Evolutionary conservation across 345 rosid genomes (phyloP).

Genomic region (Eucalyptus pauciflora): DNA sequence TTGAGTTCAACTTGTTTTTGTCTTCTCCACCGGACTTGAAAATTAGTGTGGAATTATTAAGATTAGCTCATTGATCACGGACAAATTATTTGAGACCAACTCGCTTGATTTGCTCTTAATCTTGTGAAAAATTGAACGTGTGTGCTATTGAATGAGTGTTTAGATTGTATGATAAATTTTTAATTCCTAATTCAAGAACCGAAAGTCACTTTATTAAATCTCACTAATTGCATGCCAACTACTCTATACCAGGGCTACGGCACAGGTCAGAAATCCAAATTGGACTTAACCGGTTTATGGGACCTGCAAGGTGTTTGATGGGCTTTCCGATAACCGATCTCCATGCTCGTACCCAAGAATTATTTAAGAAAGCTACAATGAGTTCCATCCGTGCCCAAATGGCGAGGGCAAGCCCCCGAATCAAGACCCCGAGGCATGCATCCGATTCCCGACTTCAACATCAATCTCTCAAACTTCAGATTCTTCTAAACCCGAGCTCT

Average conservation of each 20-base stretch:
- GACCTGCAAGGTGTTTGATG: background rate
- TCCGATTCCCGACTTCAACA: background rate
- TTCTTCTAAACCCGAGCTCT: background rate
- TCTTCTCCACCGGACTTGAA: background rate
- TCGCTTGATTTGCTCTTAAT: background rate
- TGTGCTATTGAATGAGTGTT: background rate
- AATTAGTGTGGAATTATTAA: background rate
- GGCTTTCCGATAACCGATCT: background rate
- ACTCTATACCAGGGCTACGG: fast-evolving
- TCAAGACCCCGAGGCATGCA: background rate
- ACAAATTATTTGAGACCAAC: background rate
- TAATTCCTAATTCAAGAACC: background rate
- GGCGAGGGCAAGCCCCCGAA: background rate
- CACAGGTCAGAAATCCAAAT: background rate
- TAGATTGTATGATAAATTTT: background rate
- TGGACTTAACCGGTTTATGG: background rate
- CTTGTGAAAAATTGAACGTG: background rate
- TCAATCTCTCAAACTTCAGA: background rate
- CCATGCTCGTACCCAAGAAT: background rate
- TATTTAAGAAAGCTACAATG: background rate
- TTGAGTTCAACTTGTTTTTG: background rate
- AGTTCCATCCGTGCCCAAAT: background rate
- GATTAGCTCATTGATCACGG: background rate
- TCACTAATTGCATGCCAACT: fast-evolving
- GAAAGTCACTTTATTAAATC: background rate